Conservation (phyloP, 1,284 basidiomycete species). For the Malassezia globosa region DNA sequence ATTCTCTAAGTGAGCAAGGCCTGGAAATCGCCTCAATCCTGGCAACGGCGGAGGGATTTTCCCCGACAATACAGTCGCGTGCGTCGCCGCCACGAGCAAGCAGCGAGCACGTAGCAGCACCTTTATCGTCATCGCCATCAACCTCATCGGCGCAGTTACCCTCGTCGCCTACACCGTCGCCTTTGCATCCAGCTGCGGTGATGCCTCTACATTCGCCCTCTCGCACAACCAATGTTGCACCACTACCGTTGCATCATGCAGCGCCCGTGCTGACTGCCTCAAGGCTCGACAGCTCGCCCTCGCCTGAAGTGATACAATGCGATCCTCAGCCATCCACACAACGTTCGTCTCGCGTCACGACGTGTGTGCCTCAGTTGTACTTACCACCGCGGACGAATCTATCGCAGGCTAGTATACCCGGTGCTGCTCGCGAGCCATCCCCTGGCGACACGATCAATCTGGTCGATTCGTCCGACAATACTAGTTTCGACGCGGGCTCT, state of each 20-base stretch:
- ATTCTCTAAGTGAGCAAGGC: constrained; percentile 36
- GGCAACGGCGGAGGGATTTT: constrained; percentile 9
- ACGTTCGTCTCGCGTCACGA: too few relatives aligned
- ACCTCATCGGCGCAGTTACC: background rate
- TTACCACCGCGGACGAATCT: constrained; percentile 6
- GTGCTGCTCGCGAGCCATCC: background rate
- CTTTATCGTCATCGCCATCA: too few relatives aligned
- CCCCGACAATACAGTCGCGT: background rate
- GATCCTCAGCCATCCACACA: background rate
- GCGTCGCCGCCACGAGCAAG: background rate
- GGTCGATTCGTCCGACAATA: constrained; percentile 3
- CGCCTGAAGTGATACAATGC: background rate
- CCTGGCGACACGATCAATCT: background rate
- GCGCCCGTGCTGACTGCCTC: too few relatives aligned
- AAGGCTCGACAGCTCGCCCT: background rate
- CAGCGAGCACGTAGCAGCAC: background rate
- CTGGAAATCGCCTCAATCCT: constrained; percentile 23
- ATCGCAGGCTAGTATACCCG: background rate
- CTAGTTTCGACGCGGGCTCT: too few relatives aligned
- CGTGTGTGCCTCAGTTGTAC: constrained; percentile 7
- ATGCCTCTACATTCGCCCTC: too few relatives aligned
- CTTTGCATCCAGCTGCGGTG: background rate
- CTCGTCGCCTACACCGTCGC: background rate
- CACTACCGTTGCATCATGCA: background rate
- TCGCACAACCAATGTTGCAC: too few relatives aligned